Conservation (phyloP, 148 eudicot species). For the Talinum fruticosum region DNA sequence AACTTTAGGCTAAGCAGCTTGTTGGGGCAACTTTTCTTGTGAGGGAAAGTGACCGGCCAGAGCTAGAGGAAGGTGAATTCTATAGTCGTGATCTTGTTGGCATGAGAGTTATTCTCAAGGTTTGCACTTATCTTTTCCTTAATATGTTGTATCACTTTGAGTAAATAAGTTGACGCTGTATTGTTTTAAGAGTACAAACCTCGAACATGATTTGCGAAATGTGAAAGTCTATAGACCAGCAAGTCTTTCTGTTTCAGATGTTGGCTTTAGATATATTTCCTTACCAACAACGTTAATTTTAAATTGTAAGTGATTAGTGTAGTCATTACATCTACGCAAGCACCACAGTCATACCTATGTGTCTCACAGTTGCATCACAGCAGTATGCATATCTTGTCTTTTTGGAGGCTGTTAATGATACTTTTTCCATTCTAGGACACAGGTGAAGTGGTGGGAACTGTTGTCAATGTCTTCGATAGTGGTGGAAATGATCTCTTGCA, state of each 20-base stretch:
- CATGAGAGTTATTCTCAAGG: constrained; percentile 84
- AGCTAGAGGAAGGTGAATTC: constrained; percentile 84
- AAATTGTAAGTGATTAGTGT: not conserved
- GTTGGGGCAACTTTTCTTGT: constrained; percentile 79
- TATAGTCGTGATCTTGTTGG: constrained; percentile 90
- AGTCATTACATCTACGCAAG: not conserved
- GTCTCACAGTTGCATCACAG: not conserved
- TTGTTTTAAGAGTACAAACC: not conserved
- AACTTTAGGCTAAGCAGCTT: constrained; percentile 71
- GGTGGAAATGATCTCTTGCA: constrained; percentile 87
- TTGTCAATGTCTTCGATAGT: constrained; percentile 62
- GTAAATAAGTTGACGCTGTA: not conserved
- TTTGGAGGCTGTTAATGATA: constrained; percentile 7
- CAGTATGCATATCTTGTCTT: not conserved
- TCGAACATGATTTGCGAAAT: not conserved
- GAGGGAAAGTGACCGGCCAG: constrained; percentile 68
- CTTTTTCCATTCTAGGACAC: constrained; percentile 56
- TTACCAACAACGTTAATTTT: not conserved
- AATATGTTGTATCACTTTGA: not conserved
- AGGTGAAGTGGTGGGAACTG: constrained; percentile 82
- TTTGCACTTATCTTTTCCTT: constrained; percentile 23
- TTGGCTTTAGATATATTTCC: not conserved
- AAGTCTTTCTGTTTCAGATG: not conserved
- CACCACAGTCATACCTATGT: not conserved
- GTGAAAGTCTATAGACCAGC: not conserved